Percentiles rank a stretch among this genome's conserved stretches.
Evolutionary conservation across 345 rosid genomes (phyloP).

Genomic region (Atalantia buxifolia): DNA sequence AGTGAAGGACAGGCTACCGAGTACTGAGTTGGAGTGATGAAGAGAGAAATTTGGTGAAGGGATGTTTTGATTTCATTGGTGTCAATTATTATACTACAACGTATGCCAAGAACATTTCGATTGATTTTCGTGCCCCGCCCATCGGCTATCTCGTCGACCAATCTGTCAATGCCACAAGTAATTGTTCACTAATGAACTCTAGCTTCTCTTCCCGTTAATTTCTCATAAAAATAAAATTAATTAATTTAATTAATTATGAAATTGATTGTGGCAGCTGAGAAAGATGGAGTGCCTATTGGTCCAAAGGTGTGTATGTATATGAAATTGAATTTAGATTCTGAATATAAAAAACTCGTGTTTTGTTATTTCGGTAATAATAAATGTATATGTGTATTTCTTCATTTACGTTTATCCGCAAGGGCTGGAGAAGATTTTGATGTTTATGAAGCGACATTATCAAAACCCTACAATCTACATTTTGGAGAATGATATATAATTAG

Average conservation of each 20-base stretch:
- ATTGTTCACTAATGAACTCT: background rate
- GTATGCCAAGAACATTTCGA: constrained; percentile 30
- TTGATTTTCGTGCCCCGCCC: constrained; percentile 7
- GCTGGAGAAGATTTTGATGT: constrained; percentile 29
- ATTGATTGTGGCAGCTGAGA: constrained; percentile 14
- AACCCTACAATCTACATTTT: constrained; percentile 34
- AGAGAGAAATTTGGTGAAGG: constrained; percentile 32
- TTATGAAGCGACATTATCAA: constrained; percentile 15
- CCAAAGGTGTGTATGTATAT: constrained; percentile 17
- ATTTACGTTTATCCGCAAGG: constrained; percentile 32
- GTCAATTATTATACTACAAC: constrained; percentile 40
- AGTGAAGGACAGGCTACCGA: constrained; percentile 42
- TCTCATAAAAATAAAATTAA: no score
- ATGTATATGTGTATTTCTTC: no score
- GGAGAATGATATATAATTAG: constrained; percentile 31
- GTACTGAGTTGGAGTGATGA: constrained; percentile 26
- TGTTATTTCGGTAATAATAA: no score
- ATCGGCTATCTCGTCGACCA: constrained; percentile 14
- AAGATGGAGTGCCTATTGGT: constrained; percentile 33
- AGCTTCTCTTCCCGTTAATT: no score
- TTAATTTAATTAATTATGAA: no score
- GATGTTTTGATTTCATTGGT: constrained; percentile 46
- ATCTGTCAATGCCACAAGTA: constrained; percentile 13
- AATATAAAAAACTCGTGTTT: no score
- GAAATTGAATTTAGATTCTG: no score